Conservation (phyloP, 192 early-diverging fungal genomes). For the Backusella parvicylindrica region DNA sequence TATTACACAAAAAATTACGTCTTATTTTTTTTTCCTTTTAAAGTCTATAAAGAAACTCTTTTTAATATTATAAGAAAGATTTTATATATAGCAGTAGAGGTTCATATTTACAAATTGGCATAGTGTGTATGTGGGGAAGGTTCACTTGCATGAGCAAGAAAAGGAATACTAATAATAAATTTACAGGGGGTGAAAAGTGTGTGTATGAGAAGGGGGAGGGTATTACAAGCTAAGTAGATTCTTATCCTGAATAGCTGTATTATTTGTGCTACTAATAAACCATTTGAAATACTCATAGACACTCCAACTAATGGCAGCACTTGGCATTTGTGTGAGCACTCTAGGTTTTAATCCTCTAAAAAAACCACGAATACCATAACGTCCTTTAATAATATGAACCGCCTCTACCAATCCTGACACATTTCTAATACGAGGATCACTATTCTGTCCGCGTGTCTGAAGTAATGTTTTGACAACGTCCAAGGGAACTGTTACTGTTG, state of each 20-base stretch:
- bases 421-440: constrained; percentile 65
- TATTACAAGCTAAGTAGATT: background rate
- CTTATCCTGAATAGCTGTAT: background rate
- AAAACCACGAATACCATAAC: constrained; percentile 75
- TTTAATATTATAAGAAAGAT: background rate
- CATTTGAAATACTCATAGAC: constrained; percentile 87
- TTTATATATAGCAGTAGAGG: background rate
- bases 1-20: background rate
- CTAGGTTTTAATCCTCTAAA: constrained; percentile 72
- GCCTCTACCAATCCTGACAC: constrained; percentile 71
- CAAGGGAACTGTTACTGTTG: constrained; percentile 83
- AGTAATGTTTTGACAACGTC: constrained; percentile 93
- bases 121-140: background rate
- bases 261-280: constrained; percentile 23
- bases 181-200: background rate
- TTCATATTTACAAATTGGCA: background rate
- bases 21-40: background rate
- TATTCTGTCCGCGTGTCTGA: constrained; percentile 79
- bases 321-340: constrained; percentile 85
- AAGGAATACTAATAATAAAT: background rate
- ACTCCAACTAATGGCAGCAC: constrained; percentile 93
- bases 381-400: constrained; percentile 68
- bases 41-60: background rate
- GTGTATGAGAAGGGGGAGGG: background rate
- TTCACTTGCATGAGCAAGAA: background rate